Evolutionary conservation across 345 rosid species (phyloP), one percentile per base, ranked within the genome.

Genomic region (Sisymbrium irio): DNA sequence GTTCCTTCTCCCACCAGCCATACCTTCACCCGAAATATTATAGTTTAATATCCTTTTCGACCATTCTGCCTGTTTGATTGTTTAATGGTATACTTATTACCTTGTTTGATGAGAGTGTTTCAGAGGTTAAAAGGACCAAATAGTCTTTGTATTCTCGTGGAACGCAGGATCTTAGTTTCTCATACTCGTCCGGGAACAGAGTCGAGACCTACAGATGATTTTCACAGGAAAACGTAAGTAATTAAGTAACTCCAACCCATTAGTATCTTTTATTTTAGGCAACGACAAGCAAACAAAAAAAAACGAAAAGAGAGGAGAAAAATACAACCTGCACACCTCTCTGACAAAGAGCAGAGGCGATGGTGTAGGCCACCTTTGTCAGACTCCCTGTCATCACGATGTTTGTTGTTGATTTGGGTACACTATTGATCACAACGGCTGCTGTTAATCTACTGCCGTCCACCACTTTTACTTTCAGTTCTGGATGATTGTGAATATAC

Each of bases 1-100:
- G 85, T 41, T 50, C 72, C 88, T 76, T 85, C 93, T 75, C 91
- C 93, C 36, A 86, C 83, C 50, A 90, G 22, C 96, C 93, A 88
- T 67, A 86, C 65, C 90, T 86, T 71, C 28, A 65, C 28, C 18
- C 41, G 15, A 10, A 68, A 37, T 30, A 6, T 56, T 33, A 18
- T 50, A 22, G 28, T 11, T 20, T 44, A 44, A 3, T 9, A 65
- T 35, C 19, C 25, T 47, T 12, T 12, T 53, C 9, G 11, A 32
- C 9, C 17, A 13, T 39, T 71, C 1, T 42, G 8, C 22, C 36
- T 33, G 5, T 72, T 39, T 36, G 0, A 22, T 4, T 36, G 54
- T 37, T 2, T 12, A 20, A 9, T 37, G 12, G 9, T 55, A 53
- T 41, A 7, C 33, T 50, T 18, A 9, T 37, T 57, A 74, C 78